These are phyloP conservation scores for Xylariaceae sp. DNA, from an alignment of 2,329 filamentous ascomycete genomes.

Conservation along the genomic window DNA sequence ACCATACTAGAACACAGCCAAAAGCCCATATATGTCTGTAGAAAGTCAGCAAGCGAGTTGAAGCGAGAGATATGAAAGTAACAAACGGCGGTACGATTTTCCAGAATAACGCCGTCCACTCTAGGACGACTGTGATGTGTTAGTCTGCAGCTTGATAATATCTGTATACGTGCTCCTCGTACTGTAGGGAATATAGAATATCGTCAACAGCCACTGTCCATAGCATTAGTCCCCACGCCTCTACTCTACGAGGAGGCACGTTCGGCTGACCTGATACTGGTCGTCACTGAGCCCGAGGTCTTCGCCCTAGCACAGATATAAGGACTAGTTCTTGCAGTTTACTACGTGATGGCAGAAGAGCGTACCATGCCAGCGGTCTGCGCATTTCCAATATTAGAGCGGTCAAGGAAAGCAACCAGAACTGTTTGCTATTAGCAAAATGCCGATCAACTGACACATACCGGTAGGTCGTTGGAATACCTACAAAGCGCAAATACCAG, in stretches of 20 bases:
- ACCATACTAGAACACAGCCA: constrained; percentile 30
- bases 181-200: constrained; percentile 46
- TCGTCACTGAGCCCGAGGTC: constrained; percentile 37
- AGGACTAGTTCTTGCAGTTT: not conserved
- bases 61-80: not conserved
- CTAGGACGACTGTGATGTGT: constrained; percentile 36
- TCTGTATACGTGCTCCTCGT: constrained; percentile 7
- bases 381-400: constrained; percentile 41
- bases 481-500: constrained; percentile 15
- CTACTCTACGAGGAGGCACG: not conserved
- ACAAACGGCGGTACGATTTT: constrained; percentile 40
- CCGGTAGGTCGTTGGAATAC: not conserved
- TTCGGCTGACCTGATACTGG: constrained; percentile 35
- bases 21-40: constrained; percentile 28
- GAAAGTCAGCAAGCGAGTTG: constrained; percentile 6
- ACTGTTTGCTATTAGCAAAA: constrained; percentile 21
- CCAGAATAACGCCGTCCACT: constrained; percentile 43
- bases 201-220: constrained; percentile 40
- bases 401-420: constrained; percentile 37
- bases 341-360: not conserved
- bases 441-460: not conserved
- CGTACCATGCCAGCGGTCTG: constrained; percentile 35
- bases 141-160: not conserved
- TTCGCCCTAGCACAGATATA: constrained; percentile 17
- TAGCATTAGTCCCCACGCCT: constrained; percentile 4